Evolutionary conservation across 805 yeast genomes (phyloP).

Genomic region (Candida koratica): DNA sequence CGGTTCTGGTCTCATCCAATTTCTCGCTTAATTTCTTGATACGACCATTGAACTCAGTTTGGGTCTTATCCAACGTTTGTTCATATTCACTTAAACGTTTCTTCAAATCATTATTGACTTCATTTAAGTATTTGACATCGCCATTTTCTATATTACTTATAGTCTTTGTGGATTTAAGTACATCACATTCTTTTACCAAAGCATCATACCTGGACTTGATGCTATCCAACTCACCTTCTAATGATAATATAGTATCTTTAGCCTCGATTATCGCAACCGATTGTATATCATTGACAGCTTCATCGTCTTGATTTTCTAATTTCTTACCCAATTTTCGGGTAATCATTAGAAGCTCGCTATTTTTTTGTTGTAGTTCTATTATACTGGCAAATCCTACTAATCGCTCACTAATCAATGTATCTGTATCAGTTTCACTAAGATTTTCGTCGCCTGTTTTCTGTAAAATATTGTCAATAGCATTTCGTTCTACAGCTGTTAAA

Average conservation of each 20-base stretch:
- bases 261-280: constrained; percentile 57
- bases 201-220: constrained; percentile 51
- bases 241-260: constrained; percentile 58
- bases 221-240: constrained; percentile 55
- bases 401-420: constrained; percentile 64
- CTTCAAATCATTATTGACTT: constrained; percentile 28
- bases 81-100: constrained; percentile 37
- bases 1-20: constrained; percentile 51
- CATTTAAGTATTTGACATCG: constrained; percentile 21
- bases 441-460: constrained; percentile 30
- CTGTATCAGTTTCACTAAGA: constrained; percentile 59
- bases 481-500: constrained; percentile 59
- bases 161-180: constrained; percentile 38
- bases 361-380: constrained; percentile 66
- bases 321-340: constrained; percentile 69
- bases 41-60: constrained; percentile 40
- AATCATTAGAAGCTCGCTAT: constrained; percentile 64
- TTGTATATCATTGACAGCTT: constrained; percentile 38
- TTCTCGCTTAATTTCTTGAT: constrained; percentile 49
- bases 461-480: constrained; percentile 57
- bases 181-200: constrained; percentile 64
- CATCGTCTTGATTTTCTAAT: constrained; percentile 60
- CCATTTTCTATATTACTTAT: constrained; percentile 28
- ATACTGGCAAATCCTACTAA: constrained; percentile 66
- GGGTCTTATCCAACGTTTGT: constrained; percentile 26